Evolutionary conservation across 1,284 basidiomycete species (phyloP), one percentile per base, ranked within the genome.

Genomic region (Ganoderma lingzhi): DNA sequence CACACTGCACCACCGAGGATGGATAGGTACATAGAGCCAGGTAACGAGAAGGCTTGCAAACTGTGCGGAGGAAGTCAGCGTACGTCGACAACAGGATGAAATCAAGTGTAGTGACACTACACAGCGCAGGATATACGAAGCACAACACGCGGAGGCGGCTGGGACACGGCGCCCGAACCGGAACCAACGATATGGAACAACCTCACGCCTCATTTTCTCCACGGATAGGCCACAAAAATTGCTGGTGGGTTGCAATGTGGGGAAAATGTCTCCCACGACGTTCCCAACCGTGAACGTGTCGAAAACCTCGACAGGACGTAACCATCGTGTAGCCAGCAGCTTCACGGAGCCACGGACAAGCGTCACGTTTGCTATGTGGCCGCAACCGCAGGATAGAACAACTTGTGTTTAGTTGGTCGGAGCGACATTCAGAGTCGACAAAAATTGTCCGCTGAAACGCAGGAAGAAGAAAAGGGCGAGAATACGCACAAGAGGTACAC

Each of bases 1-100:
- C 96, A 99, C 6, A 99, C 92, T 0, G 97, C 97, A 41, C 97
- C 97, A 15, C 95, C 96, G 9, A 99, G 90, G 78, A 99, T 98
- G 63, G 95, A 96, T 70, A 99, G 89, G 80, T 99, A 99, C 97
- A 99, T 99, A 30, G 96, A 97, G 0, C 97, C 97, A 0, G 97
- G 97, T 6, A 99, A 87, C 2, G 95, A 96, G 82, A 99, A 99
- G 0, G 96, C 95, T 85, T 99, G 97, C 4, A 99, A 87, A 81
- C 96, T 63, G 81, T n/a, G 45, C 19, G 79, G 62, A 67, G 12
- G 45, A n/a, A 70, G 78, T 73, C 60, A 63, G 69, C 58, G 67
- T 74, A 73, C 72, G 23, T 5, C 6, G 37, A 35, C 30, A 30
- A 30, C 35, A 30, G 41, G n/a, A 23, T 28, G 12, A 28, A 14